A percentile compares a stretch with the other conserved stretches of the same genome.
phyloP scores from a whole-genome alignment of 208 protist genomes.

The Crithidia thermophila region DNA sequence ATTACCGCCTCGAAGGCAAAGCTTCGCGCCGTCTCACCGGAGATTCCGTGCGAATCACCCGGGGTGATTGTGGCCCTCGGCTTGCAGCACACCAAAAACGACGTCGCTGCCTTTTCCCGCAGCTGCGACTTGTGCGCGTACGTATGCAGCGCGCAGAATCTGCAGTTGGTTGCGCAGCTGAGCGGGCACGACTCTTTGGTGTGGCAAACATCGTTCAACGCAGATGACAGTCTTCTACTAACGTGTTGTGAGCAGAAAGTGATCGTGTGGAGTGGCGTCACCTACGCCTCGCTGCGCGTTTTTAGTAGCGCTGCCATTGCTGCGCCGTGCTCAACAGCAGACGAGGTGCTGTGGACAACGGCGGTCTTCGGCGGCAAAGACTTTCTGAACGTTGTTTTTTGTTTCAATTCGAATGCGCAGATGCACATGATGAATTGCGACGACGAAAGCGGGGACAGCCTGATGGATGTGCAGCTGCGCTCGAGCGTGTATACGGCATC shows the following conservation, averaged over 20 bases:
- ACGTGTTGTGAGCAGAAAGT: conserved; percentile 61
- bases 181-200: conserved; percentile 53
- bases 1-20: conserved; percentile 44
- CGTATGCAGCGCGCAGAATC: conserved; percentile 35
- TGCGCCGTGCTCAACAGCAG: not conserved
- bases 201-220: conserved; percentile 51
- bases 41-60: conserved; percentile 17
- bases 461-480: conserved; percentile 52
- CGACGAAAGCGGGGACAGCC: conserved; percentile 14
- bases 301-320: conserved; percentile 25
- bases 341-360: conserved; percentile 48
- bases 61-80: conserved; percentile 59
- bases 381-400: conserved; percentile 41
- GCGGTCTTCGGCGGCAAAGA: conserved; percentile 37
- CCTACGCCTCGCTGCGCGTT: conserved; percentile 26
- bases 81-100: conserved; percentile 47
- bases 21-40: conserved; percentile 27
- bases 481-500: conserved; percentile 46
- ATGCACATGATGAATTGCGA: conserved; percentile 46
- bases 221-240: conserved; percentile 44
- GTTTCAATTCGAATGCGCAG: conserved; percentile 39
- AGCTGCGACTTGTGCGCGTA: conserved; percentile 52
- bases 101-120: conserved; percentile 48
- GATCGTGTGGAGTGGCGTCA: conserved; percentile 45
- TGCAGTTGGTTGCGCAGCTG: conserved; percentile 36